Percentiles rank a stretch among this genome's conserved stretches.
Evolutionary conservation across 345 rosid species (phyloP).

Genomic region (Leavenworthia alabamica): DNA sequence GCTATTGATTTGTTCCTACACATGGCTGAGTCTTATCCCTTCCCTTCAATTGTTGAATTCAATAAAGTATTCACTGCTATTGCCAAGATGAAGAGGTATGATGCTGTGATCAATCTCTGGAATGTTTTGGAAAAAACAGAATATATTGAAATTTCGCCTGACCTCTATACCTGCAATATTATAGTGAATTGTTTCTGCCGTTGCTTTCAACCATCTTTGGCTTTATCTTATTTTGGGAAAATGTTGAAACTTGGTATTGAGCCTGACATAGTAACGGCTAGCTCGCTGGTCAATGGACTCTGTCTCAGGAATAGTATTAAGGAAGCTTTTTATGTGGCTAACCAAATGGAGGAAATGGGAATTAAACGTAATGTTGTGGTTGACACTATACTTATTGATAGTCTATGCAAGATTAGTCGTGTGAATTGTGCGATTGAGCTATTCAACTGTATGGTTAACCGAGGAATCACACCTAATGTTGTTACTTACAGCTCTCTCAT

Average conservation of each 20-base stretch:
- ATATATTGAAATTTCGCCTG: slow-evolving; percentile 4
- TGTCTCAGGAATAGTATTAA: not conserved
- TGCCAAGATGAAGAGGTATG: slow-evolving; percentile 22
- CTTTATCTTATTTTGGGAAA: slow-evolving; percentile 19
- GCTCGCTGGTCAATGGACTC: slow-evolving; percentile 24
- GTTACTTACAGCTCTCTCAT: slow-evolving; percentile 28
- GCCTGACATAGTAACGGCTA: slow-evolving; percentile 13
- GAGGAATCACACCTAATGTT: slow-evolving; percentile 16
- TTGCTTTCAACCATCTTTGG: slow-evolving; percentile 7
- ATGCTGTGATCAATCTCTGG: slow-evolving; percentile 15
- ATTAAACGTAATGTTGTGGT: slow-evolving; percentile 1
- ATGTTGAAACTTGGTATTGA: slow-evolving; percentile 28
- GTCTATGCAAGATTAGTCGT: slow-evolving; percentile 6
- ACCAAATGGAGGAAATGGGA: slow-evolving; percentile 18
- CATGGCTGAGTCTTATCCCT: slow-evolving; percentile 25
- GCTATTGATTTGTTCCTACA: slow-evolving; percentile 6
- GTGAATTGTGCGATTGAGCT: not conserved
- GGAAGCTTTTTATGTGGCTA: not conserved
- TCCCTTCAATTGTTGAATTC: slow-evolving; percentile 22
- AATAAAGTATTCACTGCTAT: slow-evolving; percentile 24
- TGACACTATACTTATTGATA: slow-evolving; percentile 17
- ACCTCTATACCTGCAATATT: slow-evolving; percentile 26
- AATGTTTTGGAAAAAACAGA: not conserved
- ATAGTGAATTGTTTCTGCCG: slow-evolving; percentile 25
- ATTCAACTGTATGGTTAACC: not conserved